Base-by-base conservation (phyloP, 2,329 filamentous ascomycete genomes). In the Byssoonygena ceratinophila region DNA sequence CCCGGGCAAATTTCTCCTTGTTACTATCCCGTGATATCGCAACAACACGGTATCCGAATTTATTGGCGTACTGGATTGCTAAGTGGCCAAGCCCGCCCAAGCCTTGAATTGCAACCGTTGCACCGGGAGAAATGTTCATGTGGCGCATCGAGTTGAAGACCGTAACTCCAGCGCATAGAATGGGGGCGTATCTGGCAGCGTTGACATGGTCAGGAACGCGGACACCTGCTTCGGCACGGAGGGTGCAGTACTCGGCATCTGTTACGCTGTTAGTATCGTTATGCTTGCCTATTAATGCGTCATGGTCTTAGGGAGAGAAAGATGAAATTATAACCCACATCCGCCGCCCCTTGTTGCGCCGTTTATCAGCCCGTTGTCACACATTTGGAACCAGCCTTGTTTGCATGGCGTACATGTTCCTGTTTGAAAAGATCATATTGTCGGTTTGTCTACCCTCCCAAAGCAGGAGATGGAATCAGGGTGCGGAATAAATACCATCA, bases 321-420 rank as follows among this genome's bases (percentile, higher is more conserved):
- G 29, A 18, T 70, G 59, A 61, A n/a, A n/a, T n/a, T n/a, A n/a
- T n/a, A n/a, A n/a, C n/a, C n/a, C n/a, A 75, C 72, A 88, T 32
- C 85, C 86, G 47, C 86, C 86, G 57, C 85, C 75, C 36, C 69
- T 71, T 2, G 71, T 78, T 4, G 85, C 75, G 11, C 86, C 85
- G 63, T 87, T 89, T 62, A 87, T 64, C 0, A 66, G 64, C 45
- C 63, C 69, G 58, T 82, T 78, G 20, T 79, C 73, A 67, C 86
- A 90, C 68, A 83, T 82, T 64, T 89, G 83, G 69, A 79, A 85
- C 22, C 77, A 65, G 1, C 79, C 80, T 14, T 78, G 74, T 52
- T 76, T 75, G 68, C 85, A 90, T 11, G 76, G 63, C 27, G 74
- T 75, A 70, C 85, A 90, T 1, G 69, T 70, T 1, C 80, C 81